Evolutionary conservation across 371 early-diverging fungal genomes (phyloP).

Genomic region (Mortierella sp.): DNA sequence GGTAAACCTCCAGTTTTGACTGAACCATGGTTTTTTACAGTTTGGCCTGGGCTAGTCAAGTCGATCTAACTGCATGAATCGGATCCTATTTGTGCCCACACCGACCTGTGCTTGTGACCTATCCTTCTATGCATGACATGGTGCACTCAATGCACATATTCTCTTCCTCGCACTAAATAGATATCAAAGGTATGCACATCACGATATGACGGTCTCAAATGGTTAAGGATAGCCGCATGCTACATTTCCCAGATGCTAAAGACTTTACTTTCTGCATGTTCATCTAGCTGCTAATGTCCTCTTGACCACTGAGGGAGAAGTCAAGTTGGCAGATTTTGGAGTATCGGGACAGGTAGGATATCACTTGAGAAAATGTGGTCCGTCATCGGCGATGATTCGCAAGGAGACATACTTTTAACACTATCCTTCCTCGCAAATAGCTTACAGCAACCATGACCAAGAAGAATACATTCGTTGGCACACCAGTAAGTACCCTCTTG

Average conservation of each 20-base stretch:
- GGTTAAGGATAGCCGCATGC: background rate
- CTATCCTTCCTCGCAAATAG: constrained; percentile 33
- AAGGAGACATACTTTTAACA: background rate
- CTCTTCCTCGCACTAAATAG: too few species aligned
- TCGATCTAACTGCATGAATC: constrained; percentile 2
- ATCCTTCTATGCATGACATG: background rate
- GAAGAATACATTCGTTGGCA: constrained; percentile 98
- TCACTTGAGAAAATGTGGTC: too few species aligned
- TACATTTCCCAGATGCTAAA: too few species aligned
- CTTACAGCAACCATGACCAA: constrained; percentile 93
- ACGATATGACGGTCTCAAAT: too few species aligned
- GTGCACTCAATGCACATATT: too few species aligned
- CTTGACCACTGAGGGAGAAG: constrained; percentile 82
- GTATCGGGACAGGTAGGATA: constrained; percentile 91
- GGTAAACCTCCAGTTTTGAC: constrained; percentile 59
- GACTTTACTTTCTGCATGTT: background rate
- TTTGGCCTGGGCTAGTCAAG: background rate
- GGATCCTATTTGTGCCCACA: background rate
- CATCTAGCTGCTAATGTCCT: constrained; percentile 84
- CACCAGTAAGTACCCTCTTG: constrained; percentile 81
- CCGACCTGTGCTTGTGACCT: constrained; percentile 1
- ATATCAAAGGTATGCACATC: constrained; percentile 32
- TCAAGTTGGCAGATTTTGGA: constrained; percentile 98
- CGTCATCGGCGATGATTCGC: background rate
- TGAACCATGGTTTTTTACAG: constrained; percentile 1